Evolutionary conservation across 2,329 filamentous ascomycete species (phyloP).

Genomic region (Penicillium capsulatum): DNA sequence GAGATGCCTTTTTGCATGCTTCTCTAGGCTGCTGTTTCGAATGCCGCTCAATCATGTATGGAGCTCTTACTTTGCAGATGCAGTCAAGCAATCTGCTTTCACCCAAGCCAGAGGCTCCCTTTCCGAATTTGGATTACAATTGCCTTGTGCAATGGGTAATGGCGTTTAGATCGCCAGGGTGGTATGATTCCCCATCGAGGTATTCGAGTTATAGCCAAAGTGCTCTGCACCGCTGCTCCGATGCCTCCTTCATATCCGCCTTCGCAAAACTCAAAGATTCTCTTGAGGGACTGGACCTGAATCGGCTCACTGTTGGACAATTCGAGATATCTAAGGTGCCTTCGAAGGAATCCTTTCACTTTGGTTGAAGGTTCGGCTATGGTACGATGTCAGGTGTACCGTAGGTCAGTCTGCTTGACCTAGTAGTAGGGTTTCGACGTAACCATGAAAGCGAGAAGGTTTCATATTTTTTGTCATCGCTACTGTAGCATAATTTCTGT

Average conservation of each 20-base stretch:
- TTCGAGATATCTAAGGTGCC: background rate
- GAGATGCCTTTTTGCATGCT: slow-evolving; percentile 6
- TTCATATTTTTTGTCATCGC: too few species aligned
- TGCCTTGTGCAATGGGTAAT: slow-evolving; percentile 5
- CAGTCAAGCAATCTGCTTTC: slow-evolving; percentile 12
- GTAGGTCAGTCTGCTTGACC: background rate
- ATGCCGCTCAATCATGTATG: slow-evolving; percentile 25
- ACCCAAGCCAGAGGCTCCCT: slow-evolving; percentile 15
- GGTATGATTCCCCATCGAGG: slow-evolving; percentile 8
- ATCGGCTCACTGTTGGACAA: slow-evolving; percentile 1
- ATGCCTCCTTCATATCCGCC: slow-evolving; percentile 1
- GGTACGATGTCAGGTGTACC: slow-evolving; percentile 1
- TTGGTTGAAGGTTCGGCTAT: background rate
- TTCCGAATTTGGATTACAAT: slow-evolving; percentile 6
- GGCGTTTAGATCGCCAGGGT: slow-evolving; percentile 12
- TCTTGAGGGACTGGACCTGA: slow-evolving; percentile 5
- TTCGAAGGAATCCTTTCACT: background rate
- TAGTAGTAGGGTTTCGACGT: too few species aligned
- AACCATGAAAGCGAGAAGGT: too few species aligned
- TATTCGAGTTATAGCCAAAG: slow-evolving; percentile 1
- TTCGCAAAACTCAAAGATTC: slow-evolving; percentile 1
- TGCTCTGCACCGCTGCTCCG: background rate
- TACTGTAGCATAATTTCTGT: too few species aligned
- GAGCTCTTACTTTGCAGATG: slow-evolving; percentile 15
- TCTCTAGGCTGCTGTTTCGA: slow-evolving; percentile 19